phyloP scores from a whole-genome alignment of 306 rosid species.

The Lathyrus tuberosus region DNA sequence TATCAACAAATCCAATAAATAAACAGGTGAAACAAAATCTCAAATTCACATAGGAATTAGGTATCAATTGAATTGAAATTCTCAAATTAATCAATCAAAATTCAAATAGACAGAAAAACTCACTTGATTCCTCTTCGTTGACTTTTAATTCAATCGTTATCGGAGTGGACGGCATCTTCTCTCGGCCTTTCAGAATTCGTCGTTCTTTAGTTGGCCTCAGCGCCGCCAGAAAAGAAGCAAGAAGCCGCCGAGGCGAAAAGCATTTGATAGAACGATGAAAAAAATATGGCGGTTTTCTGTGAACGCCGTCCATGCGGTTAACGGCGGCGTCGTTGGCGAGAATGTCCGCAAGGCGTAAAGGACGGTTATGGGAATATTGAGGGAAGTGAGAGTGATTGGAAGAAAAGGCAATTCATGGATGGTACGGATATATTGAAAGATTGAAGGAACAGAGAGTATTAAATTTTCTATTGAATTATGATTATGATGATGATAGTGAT shows the following conservation, averaged over 20 bases:
- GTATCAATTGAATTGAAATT: background rate
- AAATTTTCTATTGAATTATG: slow-evolving; percentile 19
- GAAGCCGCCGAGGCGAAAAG: slow-evolving; percentile 55
- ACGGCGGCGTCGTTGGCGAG: slow-evolving; percentile 39
- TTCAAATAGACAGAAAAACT: slow-evolving; percentile 27
- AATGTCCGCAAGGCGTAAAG: slow-evolving; percentile 62
- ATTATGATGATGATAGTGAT: background rate
- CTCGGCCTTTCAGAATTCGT: slow-evolving; percentile 29
- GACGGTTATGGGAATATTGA: slow-evolving; percentile 39
- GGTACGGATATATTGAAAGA: background rate
- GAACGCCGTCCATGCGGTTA: slow-evolving; percentile 46
- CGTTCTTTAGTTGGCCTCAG: slow-evolving; percentile 46
- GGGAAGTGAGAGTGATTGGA: slow-evolving; percentile 11
- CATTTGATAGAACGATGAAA: slow-evolving; percentile 38
- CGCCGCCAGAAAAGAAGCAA: slow-evolving; percentile 53
- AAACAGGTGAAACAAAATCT: too few species aligned
- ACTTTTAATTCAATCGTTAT: slow-evolving; percentile 27
- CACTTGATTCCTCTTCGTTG: slow-evolving; percentile 48
- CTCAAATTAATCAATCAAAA: slow-evolving; percentile 2
- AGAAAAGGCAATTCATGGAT: slow-evolving; percentile 30
- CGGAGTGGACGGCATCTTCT: slow-evolving; percentile 24
- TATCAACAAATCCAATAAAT: too few species aligned
- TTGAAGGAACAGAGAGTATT: slow-evolving; percentile 25
- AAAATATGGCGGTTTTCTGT: background rate
- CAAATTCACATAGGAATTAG: background rate